phyloP scores from a whole-genome alignment of 257 asterid species.

The Scutellaria barbata region DNA sequence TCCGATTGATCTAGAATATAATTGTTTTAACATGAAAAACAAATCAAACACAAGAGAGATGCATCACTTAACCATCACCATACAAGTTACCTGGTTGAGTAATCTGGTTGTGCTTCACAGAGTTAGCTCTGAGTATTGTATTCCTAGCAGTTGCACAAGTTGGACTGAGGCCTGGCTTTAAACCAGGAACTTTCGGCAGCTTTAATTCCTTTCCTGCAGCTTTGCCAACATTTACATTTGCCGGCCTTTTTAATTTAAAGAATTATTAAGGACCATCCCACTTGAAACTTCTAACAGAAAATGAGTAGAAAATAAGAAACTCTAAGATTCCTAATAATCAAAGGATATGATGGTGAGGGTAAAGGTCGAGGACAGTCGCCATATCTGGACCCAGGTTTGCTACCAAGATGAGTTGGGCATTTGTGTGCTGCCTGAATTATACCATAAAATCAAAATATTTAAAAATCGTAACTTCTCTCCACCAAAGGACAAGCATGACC shows the following conservation, averaged over 20 bases:
- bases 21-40: conserved; percentile 10
- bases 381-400: conserved; percentile 47
- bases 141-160: conserved; percentile 46
- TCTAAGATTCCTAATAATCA: conserved; percentile 8
- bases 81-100: conserved; percentile 60
- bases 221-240: conserved; percentile 54
- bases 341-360: conserved; percentile 85
- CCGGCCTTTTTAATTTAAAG: conserved; percentile 72
- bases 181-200: conserved; percentile 61
- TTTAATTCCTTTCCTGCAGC: conserved; percentile 61
- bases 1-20: conserved; percentile 19
- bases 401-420: conserved; percentile 42
- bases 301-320: conserved; percentile 20
- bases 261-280: conserved; percentile 57
- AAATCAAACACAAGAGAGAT: conserved; percentile 20
- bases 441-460: conserved; percentile 17
- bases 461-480: conserved; percentile 8
- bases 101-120: conserved; percentile 55
- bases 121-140: conserved; percentile 45
- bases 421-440: conserved; percentile 55
- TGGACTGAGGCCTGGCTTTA: conserved; percentile 57
- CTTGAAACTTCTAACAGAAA: conserved; percentile 27
- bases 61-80: conserved; percentile 27
- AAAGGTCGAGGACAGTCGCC: conserved; percentile 58
- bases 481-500: conserved; percentile 23